Base-by-base conservation (phyloP, 108 stramenopile species). In the Thalassiosira profunda region DNA sequence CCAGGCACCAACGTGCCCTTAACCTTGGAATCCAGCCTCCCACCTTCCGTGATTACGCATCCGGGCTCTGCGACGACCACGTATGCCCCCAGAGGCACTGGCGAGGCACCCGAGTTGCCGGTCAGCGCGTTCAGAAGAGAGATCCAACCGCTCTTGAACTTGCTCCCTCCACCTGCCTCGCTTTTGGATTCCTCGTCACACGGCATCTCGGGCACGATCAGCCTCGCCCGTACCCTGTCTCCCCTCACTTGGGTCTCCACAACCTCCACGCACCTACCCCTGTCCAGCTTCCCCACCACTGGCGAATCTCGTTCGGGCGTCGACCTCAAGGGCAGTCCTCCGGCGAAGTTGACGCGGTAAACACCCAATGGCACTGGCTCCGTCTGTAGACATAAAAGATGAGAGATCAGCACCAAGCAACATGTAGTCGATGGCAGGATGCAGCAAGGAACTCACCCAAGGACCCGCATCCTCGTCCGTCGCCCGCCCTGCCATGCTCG, bases 291-390 rank as follows among this genome's bases (percentile, higher is more conserved):
- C 29, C 40, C 75, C 34, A 68, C 26, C 12, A 76, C 43, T 12
- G 44, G 18, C 1, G 75, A 76, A 62, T 76, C 67, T 20, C 75
- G 66, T 44, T 76, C 75, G 10, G 67, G 49, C 17, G 75, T 76
- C 41, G 61, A 45, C 14, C 75, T 33, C 11, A 76, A 30, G 15
- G 75, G 75, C 11, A 76, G 42, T 10, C 75, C 75, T 1, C 46
- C 67, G 8, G 17, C 21, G 45, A 76, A 76, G 21, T 58, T 62
- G 43, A 76, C 63, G 18, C 67, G 30, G 28, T 76, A 76, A 10
- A 76, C 75, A 31, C 75, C 75, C 36, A 68, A 36, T 37, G 75
- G 58, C 6, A 76, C 49, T 7, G 75, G 75, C 33, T 68, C 75
- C 53, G 28, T 20, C 1, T 48, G 47, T 48, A 26, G 23, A 30